Percentiles rank a stretch among this genome's conserved stretches.
phyloP scores from a whole-genome alignment of 2,329 filamentous ascomycete genomes.

The Pseudocercospora vitis region DNA sequence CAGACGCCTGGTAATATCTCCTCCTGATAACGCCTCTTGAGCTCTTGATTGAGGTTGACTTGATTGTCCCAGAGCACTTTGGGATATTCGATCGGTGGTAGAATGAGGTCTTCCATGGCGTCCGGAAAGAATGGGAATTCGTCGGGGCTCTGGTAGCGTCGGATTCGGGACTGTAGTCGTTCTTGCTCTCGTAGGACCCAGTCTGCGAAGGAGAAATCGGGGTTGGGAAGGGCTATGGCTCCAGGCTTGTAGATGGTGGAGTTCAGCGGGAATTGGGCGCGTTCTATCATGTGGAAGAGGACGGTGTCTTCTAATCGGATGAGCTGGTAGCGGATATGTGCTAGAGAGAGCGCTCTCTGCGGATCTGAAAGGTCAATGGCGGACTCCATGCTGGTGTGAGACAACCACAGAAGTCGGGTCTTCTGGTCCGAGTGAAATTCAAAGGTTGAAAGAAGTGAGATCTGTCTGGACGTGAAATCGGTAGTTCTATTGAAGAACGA shows the following conservation, averaged over 20 bases:
- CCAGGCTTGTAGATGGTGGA: conserved; percentile 79
- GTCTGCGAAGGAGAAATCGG: conserved; percentile 79
- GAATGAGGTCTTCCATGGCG: conserved; percentile 73
- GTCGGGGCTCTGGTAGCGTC: conserved; percentile 92
- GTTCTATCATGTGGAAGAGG: conserved; percentile 93
- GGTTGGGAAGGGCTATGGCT: conserved; percentile 74
- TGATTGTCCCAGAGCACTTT: conserved; percentile 81
- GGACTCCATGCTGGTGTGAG: conserved; percentile 81
- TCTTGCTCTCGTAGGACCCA: conserved; percentile 93
- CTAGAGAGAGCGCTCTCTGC: conserved; percentile 80
- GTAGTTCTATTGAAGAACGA: no score
- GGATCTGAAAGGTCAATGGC: conserved; percentile 85
- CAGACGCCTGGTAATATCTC: conserved; percentile 83
- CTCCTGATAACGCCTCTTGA: conserved; percentile 81
- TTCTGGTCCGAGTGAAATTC: not conserved
- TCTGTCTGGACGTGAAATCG: no score
- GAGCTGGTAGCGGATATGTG: conserved; percentile 75
- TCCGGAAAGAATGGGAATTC: conserved; percentile 96
- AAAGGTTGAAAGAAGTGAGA: no score
- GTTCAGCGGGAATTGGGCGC: conserved; percentile 95
- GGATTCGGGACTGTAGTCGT: conserved; percentile 84
- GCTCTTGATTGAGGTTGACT: conserved; percentile 84
- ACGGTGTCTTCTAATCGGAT: conserved; percentile 98
- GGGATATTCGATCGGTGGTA: conserved; percentile 87
- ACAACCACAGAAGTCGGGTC: no score